Base-by-base conservation (phyloP, 2,329 filamentous ascomycete genomes). In the Zymoseptoria passerinii region DNA sequence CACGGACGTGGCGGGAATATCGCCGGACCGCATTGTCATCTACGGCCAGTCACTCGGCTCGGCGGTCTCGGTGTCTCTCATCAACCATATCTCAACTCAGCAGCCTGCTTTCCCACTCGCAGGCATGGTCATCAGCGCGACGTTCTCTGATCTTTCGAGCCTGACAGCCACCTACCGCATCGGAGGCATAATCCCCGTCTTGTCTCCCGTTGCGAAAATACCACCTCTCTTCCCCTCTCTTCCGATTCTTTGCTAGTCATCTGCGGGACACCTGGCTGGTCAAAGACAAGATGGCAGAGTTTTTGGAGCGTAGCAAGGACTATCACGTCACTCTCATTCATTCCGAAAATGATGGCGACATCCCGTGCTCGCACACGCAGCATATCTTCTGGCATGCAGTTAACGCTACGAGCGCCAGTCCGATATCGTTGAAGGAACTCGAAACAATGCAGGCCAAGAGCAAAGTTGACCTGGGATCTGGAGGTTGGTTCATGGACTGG, bases 1-100 rank as follows among this genome's bases (percentile, higher is more conserved):
- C 0, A 73, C 79, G 56, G 71, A 80, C 1, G 75, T 74, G 0
- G 81, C 79, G 2, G 70, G 73, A 0, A 79, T 86, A 3, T 78
- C 81, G 1, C 74, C 81, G 0, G 75, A 76, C 1, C 77, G 80
- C 0, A 85, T 84, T 48, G 74, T 83, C n/a, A 68, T 86, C 20
- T 85, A 82, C 59, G 78, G 75, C 0, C 83, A 86, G 63, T 84
- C 80, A 0, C 72, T 86, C 29, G 83, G 83, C 3, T 83, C 83
- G 1, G 82, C 78, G 0, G 78, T 81, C 8, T 74, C 72, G 28
- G 63, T 78, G 9, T 76, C 77, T 6, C 68, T 82, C 1, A 72
- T 75, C 1, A 71, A 77, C 35, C 73, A 78, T 51, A 75, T 77
- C 51, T 75, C 76, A 0, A 55, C 70, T 2, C 74, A 77, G 58